Conservation (phyloP, 495 filamentous ascomycete species). For the Penicillium atrosanguineum region DNA sequence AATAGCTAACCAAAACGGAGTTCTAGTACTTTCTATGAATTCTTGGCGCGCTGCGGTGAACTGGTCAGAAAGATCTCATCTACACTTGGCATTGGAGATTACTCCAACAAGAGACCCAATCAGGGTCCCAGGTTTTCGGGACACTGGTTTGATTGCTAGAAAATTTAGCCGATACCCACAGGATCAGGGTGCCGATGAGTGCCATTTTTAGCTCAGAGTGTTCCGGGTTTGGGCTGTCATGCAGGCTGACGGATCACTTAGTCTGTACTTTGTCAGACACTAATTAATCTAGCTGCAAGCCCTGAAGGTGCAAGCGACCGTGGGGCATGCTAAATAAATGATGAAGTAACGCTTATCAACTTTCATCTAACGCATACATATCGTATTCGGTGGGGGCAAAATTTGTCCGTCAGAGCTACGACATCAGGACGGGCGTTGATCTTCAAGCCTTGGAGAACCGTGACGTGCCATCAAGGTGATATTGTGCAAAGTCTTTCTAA, state of each 20-base stretch:
- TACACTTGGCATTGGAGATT: too few relatives aligned
- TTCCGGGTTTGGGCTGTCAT: conserved; percentile 3
- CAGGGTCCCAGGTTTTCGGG: too few relatives aligned
- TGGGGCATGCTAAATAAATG: background rate
- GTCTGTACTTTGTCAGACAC: conserved; percentile 7
- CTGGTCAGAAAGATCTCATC: too few relatives aligned
- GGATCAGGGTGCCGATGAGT: background rate
- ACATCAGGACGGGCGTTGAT: too few relatives aligned
- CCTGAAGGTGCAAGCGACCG: background rate
- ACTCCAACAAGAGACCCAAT: too few relatives aligned
- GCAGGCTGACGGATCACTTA: conserved; percentile 13
- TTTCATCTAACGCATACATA: background rate
- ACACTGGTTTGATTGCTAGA: conserved; percentile 4
- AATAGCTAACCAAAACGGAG: background rate
- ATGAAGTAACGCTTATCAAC: too few relatives aligned
- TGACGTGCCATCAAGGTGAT: too few relatives aligned
- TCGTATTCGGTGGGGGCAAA: background rate
- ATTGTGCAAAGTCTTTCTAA: too few relatives aligned
- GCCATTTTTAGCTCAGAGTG: background rate
- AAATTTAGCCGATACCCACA: background rate
- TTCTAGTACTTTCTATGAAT: too few relatives aligned
- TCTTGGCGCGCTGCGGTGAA: too few relatives aligned
- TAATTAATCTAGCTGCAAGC: conserved; percentile 7
- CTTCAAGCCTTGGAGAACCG: too few relatives aligned
- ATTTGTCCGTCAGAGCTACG: too few relatives aligned